A percentile compares a stretch with the other conserved stretches of the same genome.
Evolutionary conservation across 805 yeast species (phyloP).

Genomic region (Cyberlindnera veronae): DNA sequence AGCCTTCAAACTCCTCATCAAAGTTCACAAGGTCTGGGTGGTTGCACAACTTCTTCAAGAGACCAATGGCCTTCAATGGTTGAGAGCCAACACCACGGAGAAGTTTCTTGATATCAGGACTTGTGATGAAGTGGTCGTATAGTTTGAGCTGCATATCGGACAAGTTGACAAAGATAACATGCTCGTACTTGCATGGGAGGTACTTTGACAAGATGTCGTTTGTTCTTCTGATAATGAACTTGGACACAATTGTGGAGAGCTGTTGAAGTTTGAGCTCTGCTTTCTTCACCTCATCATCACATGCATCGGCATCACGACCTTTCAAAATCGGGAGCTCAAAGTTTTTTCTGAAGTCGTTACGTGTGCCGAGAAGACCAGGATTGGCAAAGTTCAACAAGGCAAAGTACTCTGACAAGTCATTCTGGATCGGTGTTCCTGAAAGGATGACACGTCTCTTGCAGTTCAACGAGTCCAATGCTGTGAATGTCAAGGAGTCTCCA

Average conservation of each 20-base stretch:
- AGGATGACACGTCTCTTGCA: constrained; percentile 87
- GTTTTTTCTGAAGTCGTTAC: constrained; percentile 78
- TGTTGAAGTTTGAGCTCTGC: constrained; percentile 72
- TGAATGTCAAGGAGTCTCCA: constrained; percentile 89
- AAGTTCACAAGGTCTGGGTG: constrained; percentile 85
- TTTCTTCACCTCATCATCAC: constrained; percentile 65
- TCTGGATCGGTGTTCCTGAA: constrained; percentile 96
- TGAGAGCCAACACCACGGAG: constrained; percentile 71
- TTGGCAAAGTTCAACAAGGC: constrained; percentile 88
- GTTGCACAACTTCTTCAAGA: constrained; percentile 85
- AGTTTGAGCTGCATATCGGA: constrained; percentile 71
- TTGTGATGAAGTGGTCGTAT: constrained; percentile 70
- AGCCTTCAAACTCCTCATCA: constrained; percentile 74
- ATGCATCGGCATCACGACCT: constrained; percentile 88
- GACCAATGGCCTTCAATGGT: constrained; percentile 85
- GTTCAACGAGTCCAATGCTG: constrained; percentile 76
- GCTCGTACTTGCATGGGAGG: constrained; percentile 93
- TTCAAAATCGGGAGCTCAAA: constrained; percentile 76
- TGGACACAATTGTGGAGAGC: constrained; percentile 72
- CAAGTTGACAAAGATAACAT: constrained; percentile 87
- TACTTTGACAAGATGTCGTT: constrained; percentile 93
- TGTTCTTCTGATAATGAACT: constrained; percentile 90
- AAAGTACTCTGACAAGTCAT: constrained; percentile 90
- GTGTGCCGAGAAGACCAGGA: constrained; percentile 87
- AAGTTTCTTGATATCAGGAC: constrained; percentile 70